Base-by-base conservation (phyloP, 768 basidiomycete genomes). In the Amylocystis lapponica region DNA sequence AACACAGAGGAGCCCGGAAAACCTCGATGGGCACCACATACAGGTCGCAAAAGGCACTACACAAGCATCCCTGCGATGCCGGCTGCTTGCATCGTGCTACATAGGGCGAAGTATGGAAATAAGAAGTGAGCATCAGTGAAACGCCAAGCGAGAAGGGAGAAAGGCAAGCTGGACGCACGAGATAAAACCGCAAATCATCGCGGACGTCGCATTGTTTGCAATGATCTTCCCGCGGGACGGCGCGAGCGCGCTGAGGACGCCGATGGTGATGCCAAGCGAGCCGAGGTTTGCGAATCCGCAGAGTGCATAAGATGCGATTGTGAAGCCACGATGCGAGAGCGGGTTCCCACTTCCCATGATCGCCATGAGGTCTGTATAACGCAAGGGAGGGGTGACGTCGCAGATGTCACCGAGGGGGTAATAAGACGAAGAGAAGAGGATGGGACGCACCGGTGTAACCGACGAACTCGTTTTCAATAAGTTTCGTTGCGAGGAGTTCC, bases 211-310 rank as follows among this genome's bases (percentile, higher is more conserved):
- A 36, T 81, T 70, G 8, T 70, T 71, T 22, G 84, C 81, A 53
- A 95, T 93, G 49, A 76, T 66, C 56, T 76, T 84, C 42, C 74
- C 71, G 48, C 81, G 76, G 19, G 81, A 69, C 3, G 85, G 84
- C 17, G 84, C 85, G 21, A 86, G 69, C 19, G 81, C 79, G 36
- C 71, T 68, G 37, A 86, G 69, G 58, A 86, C 85, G 56, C 85
- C 85, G 47, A 87, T 78, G 61, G 92, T 87, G 52, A 94, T 90
- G 56, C 91, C 92, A 20, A 92, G 69, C 6, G 87, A 87, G 43
- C 84, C 79, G 34, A 90, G 69, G 60, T 94, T 94, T 46, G 88
- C 88, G 57, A 95, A 95, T 9, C 93, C 93, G 62, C 90, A 93
- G 13, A 94, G 79, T 13, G 85, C 83, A 60, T 93, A 95, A 26